These are phyloP conservation scores for Tricholomella constricta DNA, from an alignment of 768 basidiomycete genomes.

Conservation along the genomic window DNA sequence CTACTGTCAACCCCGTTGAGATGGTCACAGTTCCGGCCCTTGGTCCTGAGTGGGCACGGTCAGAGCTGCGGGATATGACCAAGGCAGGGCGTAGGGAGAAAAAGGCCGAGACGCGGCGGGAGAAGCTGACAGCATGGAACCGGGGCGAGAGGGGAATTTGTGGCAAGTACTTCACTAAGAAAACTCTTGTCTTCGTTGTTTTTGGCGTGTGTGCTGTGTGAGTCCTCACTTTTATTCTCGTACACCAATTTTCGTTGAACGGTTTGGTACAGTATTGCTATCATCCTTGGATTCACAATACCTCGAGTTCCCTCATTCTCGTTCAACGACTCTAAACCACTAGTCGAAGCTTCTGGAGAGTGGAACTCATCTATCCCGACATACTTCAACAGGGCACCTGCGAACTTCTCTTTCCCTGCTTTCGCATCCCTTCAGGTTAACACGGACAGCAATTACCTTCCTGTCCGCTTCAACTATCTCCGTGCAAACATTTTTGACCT, in stretches of 20 bases:
- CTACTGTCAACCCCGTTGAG: constrained; percentile 61
- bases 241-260: constrained; percentile 5
- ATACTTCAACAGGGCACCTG: constrained; percentile 72
- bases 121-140: constrained; percentile 75
- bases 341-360: constrained; percentile 56
- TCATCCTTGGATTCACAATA: constrained; percentile 77
- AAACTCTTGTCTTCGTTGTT: constrained; percentile 66
- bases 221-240: constrained; percentile 25
- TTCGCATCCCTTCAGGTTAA: constrained; percentile 75
- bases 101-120: constrained; percentile 50
- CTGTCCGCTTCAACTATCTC: constrained; percentile 70
- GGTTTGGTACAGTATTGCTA: constrained; percentile 48
- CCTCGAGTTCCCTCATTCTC: constrained; percentile 79
- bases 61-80: constrained; percentile 78
- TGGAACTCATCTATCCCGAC: constrained; percentile 60
- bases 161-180: constrained; percentile 77
- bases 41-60: constrained; percentile 85
- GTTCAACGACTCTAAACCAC: constrained; percentile 59
- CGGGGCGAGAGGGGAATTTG: constrained; percentile 80
- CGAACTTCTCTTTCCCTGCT: constrained; percentile 90
- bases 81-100: constrained; percentile 68
- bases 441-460: constrained; percentile 74
- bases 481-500: constrained; percentile 72
- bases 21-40: constrained; percentile 91
- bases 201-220: constrained; percentile 62